Evolutionary conservation across 2,329 filamentous ascomycete genomes (phyloP).

Genomic region (Clonostachys rhizophaga): DNA sequence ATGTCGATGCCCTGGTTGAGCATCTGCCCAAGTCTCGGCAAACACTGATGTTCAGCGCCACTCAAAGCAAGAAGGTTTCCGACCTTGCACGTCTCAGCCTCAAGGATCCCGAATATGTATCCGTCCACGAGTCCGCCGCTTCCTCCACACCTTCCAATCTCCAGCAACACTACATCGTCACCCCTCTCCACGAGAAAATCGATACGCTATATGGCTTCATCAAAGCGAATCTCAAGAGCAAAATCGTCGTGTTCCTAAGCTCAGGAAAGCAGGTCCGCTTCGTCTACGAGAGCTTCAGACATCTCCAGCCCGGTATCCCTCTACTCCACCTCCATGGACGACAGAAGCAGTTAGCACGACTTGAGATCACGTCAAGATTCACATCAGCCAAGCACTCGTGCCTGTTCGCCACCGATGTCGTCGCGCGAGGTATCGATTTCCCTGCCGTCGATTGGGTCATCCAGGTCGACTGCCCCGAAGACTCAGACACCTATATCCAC

Average conservation of each 20-base stretch:
- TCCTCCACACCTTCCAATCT: conserved; percentile 78
- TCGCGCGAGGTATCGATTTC: conserved; percentile 91
- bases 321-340: conserved; percentile 89
- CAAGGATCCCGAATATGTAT: conserved; percentile 88
- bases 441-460: conserved; percentile 98
- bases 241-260: conserved; percentile 92
- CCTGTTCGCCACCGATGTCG: conserved; percentile 92
- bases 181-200: conserved; percentile 81
- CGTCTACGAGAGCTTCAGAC: conserved; percentile 87
- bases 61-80: conserved; percentile 90
- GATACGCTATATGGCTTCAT: conserved; percentile 93
- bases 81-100: conserved; percentile 87
- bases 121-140: conserved; percentile 79
- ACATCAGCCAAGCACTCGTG: conserved; percentile 77
- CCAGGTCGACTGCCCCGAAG: conserved; percentile 96
- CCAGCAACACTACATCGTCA: conserved; percentile 87
- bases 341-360: conserved; percentile 83
- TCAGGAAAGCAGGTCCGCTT: conserved; percentile 96
- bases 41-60: conserved; percentile 92
- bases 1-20: conserved; percentile 88
- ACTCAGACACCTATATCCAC: conserved; percentile 97
- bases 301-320: conserved; percentile 90
- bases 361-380: conserved; percentile 86
- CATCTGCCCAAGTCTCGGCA: conserved; percentile 83
- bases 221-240: conserved; percentile 83